phyloP scores from a whole-genome alignment of 202 grass and related monocot genomes.

The Schoenoplectus tabernaemontani region DNA sequence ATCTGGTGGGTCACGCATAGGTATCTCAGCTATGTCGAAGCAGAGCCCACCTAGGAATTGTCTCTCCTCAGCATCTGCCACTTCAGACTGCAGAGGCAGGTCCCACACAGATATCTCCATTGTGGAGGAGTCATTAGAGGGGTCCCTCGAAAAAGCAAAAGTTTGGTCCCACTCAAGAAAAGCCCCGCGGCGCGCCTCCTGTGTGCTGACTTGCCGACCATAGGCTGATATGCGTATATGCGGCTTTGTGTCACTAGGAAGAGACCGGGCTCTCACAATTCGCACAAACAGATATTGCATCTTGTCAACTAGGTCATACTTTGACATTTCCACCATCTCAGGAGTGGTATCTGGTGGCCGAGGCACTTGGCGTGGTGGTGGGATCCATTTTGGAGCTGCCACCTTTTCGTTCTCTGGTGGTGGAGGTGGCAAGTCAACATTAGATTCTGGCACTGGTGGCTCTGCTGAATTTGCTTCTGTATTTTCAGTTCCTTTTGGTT shows the following conservation, averaged over 20 bases:
- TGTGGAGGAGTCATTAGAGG: conserved; percentile 39
- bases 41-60: conserved; percentile 80
- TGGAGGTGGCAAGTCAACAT: neutral
- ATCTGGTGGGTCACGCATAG: conserved; percentile 56
- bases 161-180: conserved; percentile 96
- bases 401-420: conserved; percentile 23
- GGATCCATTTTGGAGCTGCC: conserved; percentile 24
- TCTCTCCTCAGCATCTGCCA: conserved; percentile 43
- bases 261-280: conserved; percentile 52
- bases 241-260: conserved; percentile 45
- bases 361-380: conserved; percentile 20
- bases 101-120: conserved; percentile 81
- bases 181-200: conserved; percentile 44
- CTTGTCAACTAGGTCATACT: conserved; percentile 91
- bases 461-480: neutral
- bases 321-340: conserved; percentile 43
- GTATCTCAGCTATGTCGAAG: conserved; percentile 79
- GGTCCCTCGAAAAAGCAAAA: conserved; percentile 61
- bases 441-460: neutral
- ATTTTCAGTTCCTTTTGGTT: conserved; percentile 13
- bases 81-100: conserved; percentile 53
- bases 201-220: conserved; percentile 46
- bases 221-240: conserved; percentile 61
- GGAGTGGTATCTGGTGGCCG: conserved; percentile 2
- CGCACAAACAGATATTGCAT: conserved; percentile 86